Evolutionary conservation across 345 rosid genomes (phyloP).

Genomic region (Punica granatum): DNA sequence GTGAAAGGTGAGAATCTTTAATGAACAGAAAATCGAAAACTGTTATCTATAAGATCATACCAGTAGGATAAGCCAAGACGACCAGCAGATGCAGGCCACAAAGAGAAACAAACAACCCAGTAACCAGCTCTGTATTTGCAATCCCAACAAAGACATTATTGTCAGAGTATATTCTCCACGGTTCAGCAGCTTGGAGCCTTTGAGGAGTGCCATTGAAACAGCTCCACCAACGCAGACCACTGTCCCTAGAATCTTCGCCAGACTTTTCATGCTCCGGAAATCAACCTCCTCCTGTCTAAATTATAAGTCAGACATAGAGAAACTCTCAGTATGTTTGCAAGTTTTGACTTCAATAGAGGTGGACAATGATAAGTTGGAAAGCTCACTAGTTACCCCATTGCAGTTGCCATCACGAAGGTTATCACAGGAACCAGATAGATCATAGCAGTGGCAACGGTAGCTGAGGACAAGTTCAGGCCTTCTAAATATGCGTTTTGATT

Average conservation of each 20-base stretch:
- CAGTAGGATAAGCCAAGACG: constrained; percentile 65
- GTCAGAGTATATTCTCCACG: constrained; percentile 8
- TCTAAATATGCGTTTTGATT: constrained; percentile 32
- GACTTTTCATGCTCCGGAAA: constrained; percentile 36
- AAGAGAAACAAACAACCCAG: constrained; percentile 54
- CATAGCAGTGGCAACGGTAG: constrained; percentile 34
- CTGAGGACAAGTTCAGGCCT: constrained; percentile 33
- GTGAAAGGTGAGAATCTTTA: no score
- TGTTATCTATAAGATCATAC: no score
- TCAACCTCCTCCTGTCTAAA: constrained; percentile 57
- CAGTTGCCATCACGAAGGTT: constrained; percentile 32
- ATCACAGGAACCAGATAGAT: constrained; percentile 31
- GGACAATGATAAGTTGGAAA: not conserved
- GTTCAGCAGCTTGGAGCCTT: constrained; percentile 60
- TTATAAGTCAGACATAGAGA: not conserved
- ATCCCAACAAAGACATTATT: constrained; percentile 12
- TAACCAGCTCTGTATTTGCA: constrained; percentile 36
- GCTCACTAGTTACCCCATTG: constrained; percentile 18
- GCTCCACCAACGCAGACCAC: constrained; percentile 53
- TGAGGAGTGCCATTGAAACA: constrained; percentile 47
- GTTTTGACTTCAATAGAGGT: not conserved
- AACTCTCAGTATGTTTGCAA: not conserved
- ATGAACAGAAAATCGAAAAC: no score
- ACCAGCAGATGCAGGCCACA: constrained; percentile 56
- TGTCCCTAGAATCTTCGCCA: constrained; percentile 63